Percentiles rank a stretch among this genome's conserved stretches.
phyloP scores from a whole-genome alignment of 2,329 filamentous ascomycete species.

The Fusarium hainanense region DNA sequence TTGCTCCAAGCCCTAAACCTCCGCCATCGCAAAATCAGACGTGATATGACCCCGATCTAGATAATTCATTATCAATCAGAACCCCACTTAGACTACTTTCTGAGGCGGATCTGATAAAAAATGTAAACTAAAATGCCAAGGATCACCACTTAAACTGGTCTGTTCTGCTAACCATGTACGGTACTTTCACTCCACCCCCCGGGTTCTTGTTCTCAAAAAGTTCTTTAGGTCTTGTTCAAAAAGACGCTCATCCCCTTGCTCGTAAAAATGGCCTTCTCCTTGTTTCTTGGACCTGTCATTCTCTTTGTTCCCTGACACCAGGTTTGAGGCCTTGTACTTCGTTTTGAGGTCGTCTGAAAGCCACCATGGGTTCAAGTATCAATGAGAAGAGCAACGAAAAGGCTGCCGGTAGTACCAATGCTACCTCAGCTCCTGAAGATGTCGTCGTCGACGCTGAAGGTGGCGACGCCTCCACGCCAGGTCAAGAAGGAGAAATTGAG shows the following conservation, averaged over 20 bases:
- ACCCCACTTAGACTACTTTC: slow-evolving; percentile 20
- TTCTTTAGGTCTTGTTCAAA: slow-evolving; percentile 23
- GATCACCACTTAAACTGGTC: slow-evolving; percentile 31
- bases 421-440: slow-evolving; percentile 22
- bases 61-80: slow-evolving; percentile 38
- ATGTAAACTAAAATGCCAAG: slow-evolving; percentile 35
- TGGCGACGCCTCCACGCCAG: neutral
- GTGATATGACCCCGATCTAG: slow-evolving; percentile 9
- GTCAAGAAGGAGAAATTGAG: slow-evolving; percentile 30
- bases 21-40: slow-evolving; percentile 18
- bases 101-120: slow-evolving; percentile 39
- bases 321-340: slow-evolving; percentile 1
- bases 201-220: slow-evolving; percentile 21
- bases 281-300: neutral
- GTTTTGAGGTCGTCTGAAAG: neutral
- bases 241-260: slow-evolving; percentile 17
- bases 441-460: slow-evolving; percentile 8
- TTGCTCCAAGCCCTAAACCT: slow-evolving; percentile 10
- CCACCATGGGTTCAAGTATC: slow-evolving; percentile 25
- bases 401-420: slow-evolving; percentile 3
- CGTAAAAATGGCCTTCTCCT: neutral
- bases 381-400: slow-evolving; percentile 33
- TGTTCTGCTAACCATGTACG: neutral
- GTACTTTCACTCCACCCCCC: slow-evolving; percentile 30
- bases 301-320: neutral